Conservation (phyloP, 2,329 filamentous ascomycete genomes). For the Dryadomyces quercus-mongolicae region DNA sequence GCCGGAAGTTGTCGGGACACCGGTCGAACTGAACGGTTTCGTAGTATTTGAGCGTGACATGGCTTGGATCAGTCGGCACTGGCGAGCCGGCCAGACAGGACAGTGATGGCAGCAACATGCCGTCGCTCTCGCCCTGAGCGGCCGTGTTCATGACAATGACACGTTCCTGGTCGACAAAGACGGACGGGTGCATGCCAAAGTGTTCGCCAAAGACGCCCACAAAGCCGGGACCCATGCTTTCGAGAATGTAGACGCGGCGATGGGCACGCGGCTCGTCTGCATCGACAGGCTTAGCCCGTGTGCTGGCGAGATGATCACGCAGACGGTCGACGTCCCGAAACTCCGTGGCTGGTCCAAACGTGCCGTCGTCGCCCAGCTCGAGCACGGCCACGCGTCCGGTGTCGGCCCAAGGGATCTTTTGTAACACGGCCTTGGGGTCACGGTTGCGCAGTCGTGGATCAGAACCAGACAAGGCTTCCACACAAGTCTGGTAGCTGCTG, state of each 20-base stretch:
- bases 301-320: not conserved
- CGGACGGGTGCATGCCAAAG: conserved; percentile 14
- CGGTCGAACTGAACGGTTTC: conserved; percentile 13
- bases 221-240: conserved; percentile 13
- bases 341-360: conserved; percentile 6
- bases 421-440: conserved; percentile 12
- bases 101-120: conserved; percentile 7
- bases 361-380: conserved; percentile 7
- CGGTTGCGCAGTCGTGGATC: conserved; percentile 13
- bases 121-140: conserved; percentile 13
- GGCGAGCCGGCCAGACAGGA: not conserved
- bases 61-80: not conserved
- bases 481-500: conserved; percentile 10
- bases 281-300: no score
- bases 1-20: conserved; percentile 12
- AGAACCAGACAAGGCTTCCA: conserved; percentile 8
- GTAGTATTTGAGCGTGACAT: conserved; percentile 14
- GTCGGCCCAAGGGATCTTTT: conserved; percentile 10
- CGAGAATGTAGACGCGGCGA: conserved; percentile 13
- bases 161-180: conserved; percentile 16
- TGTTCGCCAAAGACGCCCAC: conserved; percentile 11
- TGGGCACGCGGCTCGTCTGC: not conserved
- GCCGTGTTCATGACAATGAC: conserved; percentile 14
- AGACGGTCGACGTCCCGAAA: conserved; percentile 6
- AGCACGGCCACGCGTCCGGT: conserved; percentile 8